Base-by-base conservation (phyloP, 1,139 yeast genomes). In the Hansenula anomala region DNA sequence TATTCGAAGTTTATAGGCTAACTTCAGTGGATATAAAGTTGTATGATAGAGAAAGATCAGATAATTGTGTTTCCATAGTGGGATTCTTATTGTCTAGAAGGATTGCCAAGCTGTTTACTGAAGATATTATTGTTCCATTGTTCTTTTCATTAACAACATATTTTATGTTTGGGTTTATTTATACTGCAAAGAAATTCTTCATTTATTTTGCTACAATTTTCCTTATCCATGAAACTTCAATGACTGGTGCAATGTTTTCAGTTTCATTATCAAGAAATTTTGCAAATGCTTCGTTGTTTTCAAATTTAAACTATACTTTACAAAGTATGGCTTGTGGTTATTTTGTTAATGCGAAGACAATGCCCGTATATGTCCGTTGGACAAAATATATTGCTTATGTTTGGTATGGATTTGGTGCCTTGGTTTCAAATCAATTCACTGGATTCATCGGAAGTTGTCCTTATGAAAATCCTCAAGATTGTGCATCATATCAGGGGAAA, bases 291-390 rank as follows among this genome's bases (percentile, higher is more conserved):
- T 71, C 88, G 0, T 64, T 85, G 42, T 60, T 81, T 17, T 72
- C 79, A 27, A 85, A 84, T 52, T 56, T 80, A 30, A 44, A 47
- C 27, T 53, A 49, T 31, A 49, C 54, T 3, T 25, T 53, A 1
- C 90, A 85, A 53, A 78, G 86, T 37, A 76, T 83, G 72, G 87
- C 89, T 0, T 82, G 89, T 60, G 96, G 96, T 0, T 85, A 77
- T 58, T 87, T 84, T 51, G 86, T 80, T 18, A 86, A 86, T 58
- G 78, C 90, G 0, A 65, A 70, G 13, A 70, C 77, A 3, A 73
- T 86, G 80, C 95, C 95, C 0, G 95, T 85, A 2, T 87, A 87
- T 52, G 95, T 87, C 5, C 69, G 90, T 28, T 87, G 96, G 96
- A 71, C 82, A 3, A 84, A 81, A 52, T 87, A 85, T 58, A 64